A percentile compares a stretch with the other conserved stretches of the same genome.
Evolutionary conservation across 2,329 filamentous ascomycete genomes (phyloP).

Genomic region (Diaporthe citri): DNA sequence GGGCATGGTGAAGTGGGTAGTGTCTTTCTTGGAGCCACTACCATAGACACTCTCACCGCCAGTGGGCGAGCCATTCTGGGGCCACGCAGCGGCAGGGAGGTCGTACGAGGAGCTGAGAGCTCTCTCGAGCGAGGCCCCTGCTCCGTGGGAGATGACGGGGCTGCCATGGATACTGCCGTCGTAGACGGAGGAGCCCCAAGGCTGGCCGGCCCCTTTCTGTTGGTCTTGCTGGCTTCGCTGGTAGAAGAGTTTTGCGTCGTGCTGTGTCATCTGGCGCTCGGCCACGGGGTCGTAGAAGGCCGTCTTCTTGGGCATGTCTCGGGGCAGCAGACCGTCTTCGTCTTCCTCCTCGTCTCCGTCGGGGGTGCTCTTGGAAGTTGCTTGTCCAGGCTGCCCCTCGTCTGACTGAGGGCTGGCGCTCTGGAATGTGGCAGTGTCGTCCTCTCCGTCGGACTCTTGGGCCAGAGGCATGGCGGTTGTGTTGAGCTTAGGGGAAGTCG

Average conservation of each 20-base stretch:
- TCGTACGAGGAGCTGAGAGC: conserved; percentile 31
- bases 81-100: conserved; percentile 37
- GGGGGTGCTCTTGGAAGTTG: conserved; percentile 36
- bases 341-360: conserved; percentile 45
- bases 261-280: conserved; percentile 94
- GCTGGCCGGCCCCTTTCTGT: conserved; percentile 52
- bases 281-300: conserved; percentile 94
- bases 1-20: conserved; percentile 35
- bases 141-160: conserved; percentile 53
- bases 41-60: conserved; percentile 36
- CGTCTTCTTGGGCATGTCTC: conserved; percentile 76
- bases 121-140: conserved; percentile 33
- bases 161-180: conserved; percentile 59
- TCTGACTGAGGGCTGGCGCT: conserved; percentile 51
- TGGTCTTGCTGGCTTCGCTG: conserved; percentile 83
- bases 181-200: conserved; percentile 53
- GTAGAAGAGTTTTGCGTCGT: conserved; percentile 96
- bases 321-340: conserved; percentile 69
- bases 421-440: conserved; percentile 47
- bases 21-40: conserved; percentile 40
- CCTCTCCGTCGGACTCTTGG: conserved; percentile 55
- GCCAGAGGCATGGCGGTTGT: conserved; percentile 49
- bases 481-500: conserved; percentile 51
- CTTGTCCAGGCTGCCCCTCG: conserved; percentile 33
- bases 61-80: conserved; percentile 32